Evolutionary conservation across 1,284 basidiomycete species (phyloP).

Genomic region (Porogramme epimiltina): DNA sequence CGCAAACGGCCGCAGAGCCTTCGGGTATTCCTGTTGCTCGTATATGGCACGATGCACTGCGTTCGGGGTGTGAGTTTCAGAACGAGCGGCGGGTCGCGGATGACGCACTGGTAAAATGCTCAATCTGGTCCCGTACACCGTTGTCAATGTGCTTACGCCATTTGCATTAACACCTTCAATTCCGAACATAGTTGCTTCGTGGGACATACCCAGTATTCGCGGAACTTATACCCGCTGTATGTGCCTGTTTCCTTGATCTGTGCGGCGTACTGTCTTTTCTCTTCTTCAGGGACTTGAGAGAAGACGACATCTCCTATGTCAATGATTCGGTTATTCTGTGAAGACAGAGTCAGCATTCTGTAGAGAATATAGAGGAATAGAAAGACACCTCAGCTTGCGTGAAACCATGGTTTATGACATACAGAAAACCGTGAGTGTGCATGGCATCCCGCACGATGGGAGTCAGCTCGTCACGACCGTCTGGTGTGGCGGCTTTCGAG

Average conservation of each 20-base stretch:
- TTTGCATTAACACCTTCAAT: too few relatives aligned
- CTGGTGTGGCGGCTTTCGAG: constrained; percentile 44
- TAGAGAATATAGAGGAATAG: too few relatives aligned
- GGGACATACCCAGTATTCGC: constrained; percentile 53
- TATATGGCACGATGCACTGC: constrained; percentile 52
- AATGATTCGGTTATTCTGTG: constrained; percentile 47
- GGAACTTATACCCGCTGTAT: constrained; percentile 62
- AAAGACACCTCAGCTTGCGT: constrained; percentile 46
- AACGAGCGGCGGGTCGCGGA: too few relatives aligned
- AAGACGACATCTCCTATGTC: constrained; percentile 70
- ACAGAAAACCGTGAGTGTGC: constrained; percentile 64
- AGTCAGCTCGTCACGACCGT: constrained; percentile 49
- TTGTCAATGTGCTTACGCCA: constrained; percentile 28
- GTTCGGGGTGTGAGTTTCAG: too few relatives aligned
- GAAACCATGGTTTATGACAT: constrained; percentile 59
- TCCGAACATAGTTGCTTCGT: too few relatives aligned
- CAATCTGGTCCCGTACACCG: constrained; percentile 50
- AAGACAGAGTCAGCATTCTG: too few relatives aligned
- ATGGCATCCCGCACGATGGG: constrained; percentile 56
- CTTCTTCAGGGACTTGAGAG: constrained; percentile 49
- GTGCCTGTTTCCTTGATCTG: constrained; percentile 53
- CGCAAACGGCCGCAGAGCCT: constrained; percentile 52
- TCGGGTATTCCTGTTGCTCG: constrained; percentile 44
- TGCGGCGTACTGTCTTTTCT: constrained; percentile 55
- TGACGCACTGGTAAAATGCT: constrained; percentile 57